Base-by-base conservation (phyloP, 176 grass and related monocot species). In the Poa pratensis region DNA sequence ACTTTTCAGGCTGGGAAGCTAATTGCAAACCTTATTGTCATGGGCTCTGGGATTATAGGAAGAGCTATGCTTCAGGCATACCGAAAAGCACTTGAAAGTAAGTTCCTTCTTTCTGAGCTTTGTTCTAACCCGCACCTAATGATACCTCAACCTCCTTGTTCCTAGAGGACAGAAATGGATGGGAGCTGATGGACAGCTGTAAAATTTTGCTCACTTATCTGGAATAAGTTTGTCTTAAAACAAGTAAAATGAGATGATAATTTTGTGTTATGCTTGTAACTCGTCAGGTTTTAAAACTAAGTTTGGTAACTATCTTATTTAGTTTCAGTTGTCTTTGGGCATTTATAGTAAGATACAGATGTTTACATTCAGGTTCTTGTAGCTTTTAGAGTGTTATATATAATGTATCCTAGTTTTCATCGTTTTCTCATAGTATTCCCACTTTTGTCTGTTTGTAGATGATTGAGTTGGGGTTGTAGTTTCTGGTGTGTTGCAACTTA, bases 11-110 rank as follows among this genome's bases (percentile, higher is more conserved):
- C 94, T 79, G 87, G 85, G 48, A 97, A 97, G 80, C 74, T 97
- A 89, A 84, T 97, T 83, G 94, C 94, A 78, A 97, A 94, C 69
- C 85, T 97, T 73, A 94, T 97, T 89, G 73, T 97, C 22, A 97
- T 97, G 89, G 94, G 94, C 72, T 94, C 94, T 79, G 80, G 80
- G 60, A 94, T 97, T 82, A 73, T 94, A 78, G 94, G 92, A 90
- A 97, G 94, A 81, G 92, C 94, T 90, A 84, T 97, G 70, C 53
- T 97, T 34, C 92, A 94, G 80, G 94, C 94, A 83, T 97, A 97
- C 83, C 94, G 92, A 19, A 97, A 92, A 92, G 94, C 92, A 86
- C 85, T 97, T 75, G 92, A 92, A 59, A 97, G 90, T 97, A 92
- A 94, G 92, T 69, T 82, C 28, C 9, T 57, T 77, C 37, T 4